Evolutionary conservation across 169 alveolate genomes (phyloP).

Genomic region (Perkinsus olseni): DNA sequence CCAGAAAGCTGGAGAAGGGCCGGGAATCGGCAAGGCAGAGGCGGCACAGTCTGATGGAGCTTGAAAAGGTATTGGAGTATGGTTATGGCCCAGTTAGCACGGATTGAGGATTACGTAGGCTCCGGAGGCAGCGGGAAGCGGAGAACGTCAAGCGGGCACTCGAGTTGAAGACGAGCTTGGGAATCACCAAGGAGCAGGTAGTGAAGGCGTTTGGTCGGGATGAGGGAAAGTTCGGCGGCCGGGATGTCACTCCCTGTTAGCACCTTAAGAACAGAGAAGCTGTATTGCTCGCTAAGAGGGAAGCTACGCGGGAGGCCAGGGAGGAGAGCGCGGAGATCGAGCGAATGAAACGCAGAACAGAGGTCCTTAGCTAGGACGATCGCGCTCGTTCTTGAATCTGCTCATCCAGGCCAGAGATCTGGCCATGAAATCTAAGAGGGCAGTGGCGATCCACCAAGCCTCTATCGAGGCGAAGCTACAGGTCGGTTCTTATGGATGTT

Average conservation of each 20-base stretch:
- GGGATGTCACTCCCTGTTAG: background rate
- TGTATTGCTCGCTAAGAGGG: background rate
- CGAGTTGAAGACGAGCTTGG: background rate
- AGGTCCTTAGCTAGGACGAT: background rate
- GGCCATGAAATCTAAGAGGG: background rate
- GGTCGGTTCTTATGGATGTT: background rate
- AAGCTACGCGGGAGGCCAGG: background rate
- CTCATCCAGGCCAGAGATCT: background rate
- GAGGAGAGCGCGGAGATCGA: background rate
- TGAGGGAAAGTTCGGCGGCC: background rate
- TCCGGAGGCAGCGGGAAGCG: background rate
- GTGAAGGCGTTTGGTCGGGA: background rate
- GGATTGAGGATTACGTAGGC: background rate
- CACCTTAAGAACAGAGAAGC: background rate
- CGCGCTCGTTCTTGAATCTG: background rate
- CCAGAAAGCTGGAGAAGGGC: background rate
- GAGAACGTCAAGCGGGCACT: background rate
- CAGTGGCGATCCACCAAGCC: background rate
- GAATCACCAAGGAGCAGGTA: background rate
- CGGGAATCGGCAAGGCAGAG: background rate
- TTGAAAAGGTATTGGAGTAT: background rate
- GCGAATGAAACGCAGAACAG: background rate
- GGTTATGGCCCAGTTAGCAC: background rate
- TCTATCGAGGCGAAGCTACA: background rate
- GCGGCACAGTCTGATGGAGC: background rate